Base-by-base conservation (phyloP, 306 rosid genomes). In the Albizia julibrissin region DNA sequence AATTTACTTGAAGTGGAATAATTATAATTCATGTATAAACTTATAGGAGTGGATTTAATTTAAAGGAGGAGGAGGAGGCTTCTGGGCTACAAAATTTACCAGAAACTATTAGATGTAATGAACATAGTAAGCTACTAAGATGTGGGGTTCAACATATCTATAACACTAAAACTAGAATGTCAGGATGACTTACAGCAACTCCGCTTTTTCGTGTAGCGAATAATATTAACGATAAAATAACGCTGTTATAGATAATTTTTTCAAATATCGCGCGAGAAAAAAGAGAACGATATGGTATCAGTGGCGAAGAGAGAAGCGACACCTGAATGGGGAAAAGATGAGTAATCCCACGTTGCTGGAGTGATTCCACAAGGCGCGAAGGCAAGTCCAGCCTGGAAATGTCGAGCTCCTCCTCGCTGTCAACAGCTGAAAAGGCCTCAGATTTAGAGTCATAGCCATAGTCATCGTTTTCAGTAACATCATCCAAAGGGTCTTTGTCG, bases 261-360 rank as follows among this genome's bases (percentile, higher is more conserved):
- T 1, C 11, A 43, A 13, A 65, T 66, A 71, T 6, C 12, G 18
- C 8, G 37, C 10, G 18, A 27, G 2, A 29, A 12, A 5, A 64
- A 52, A 71, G 18, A 24, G 18, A 52, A 31, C 27, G 21, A 74
- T 33, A 15, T 4, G 64, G 72, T 16, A 74, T 18, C 3, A 46
- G 18, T 9, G 37, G 73, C 5, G 52, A 56, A 65, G 74, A 22
- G 9, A 56, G 65, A 29, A 31, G 22, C 0, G 18, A 8, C 19
- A 92, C 99, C 89, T 95, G 99, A 82, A 95, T 95, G 44, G 99
- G 98, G 84, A 95, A 95, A 78, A 95, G 99, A 14, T 77, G 66
- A 13, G 89, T 85, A 88, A 95, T 95, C 80, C 98, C 98, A 33
- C 99, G 97, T 44, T 69, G 86, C 40, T 75, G 78, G 27, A 95